Percentiles rank a stretch among this genome's conserved stretches.
phyloP scores from a whole-genome alignment of 805 yeast species.

The Yamadazyma olivae region DNA sequence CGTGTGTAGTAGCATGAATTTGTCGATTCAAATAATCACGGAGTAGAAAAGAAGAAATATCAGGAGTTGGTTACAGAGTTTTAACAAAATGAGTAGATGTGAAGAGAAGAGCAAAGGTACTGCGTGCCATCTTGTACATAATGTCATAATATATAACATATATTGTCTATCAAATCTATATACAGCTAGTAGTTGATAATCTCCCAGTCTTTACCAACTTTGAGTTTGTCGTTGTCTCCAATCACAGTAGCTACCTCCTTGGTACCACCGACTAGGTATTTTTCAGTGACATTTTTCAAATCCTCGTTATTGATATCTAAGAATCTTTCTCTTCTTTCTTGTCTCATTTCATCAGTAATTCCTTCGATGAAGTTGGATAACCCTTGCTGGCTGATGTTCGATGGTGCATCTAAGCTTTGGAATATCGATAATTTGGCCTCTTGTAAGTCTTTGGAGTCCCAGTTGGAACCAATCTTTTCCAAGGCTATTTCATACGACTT shows the following conservation, averaged over 20 bases:
- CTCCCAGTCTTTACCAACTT: conserved; percentile 20
- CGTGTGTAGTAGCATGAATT: conserved; percentile 12
- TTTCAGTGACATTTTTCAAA: conserved; percentile 61
- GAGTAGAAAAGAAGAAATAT: no score
- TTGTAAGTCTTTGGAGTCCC: conserved; percentile 67
- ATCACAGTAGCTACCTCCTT: conserved; percentile 38
- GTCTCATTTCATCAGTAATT: conserved; percentile 75
- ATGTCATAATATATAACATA: background rate
- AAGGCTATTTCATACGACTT: conserved; percentile 46
- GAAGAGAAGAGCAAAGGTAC: background rate
- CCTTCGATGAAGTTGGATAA: conserved; percentile 61
- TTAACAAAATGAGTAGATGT: background rate
- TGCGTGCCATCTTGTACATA: background rate
- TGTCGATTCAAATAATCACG: no score
- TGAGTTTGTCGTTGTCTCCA: conserved; percentile 35
- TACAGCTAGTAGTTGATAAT: conserved; percentile 10
- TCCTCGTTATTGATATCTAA: conserved; percentile 65
- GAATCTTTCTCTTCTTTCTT: conserved; percentile 70
- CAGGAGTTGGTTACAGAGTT: no score
- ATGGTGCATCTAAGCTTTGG: conserved; percentile 90
- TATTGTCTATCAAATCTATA: background rate
- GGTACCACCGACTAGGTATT: conserved; percentile 46
- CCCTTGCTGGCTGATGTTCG: conserved; percentile 78
- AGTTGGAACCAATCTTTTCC: conserved; percentile 34
- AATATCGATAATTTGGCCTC: conserved; percentile 90